phyloP scores from a whole-genome alignment of 495 filamentous ascomycete species.

The Aeminium ludgeri region DNA sequence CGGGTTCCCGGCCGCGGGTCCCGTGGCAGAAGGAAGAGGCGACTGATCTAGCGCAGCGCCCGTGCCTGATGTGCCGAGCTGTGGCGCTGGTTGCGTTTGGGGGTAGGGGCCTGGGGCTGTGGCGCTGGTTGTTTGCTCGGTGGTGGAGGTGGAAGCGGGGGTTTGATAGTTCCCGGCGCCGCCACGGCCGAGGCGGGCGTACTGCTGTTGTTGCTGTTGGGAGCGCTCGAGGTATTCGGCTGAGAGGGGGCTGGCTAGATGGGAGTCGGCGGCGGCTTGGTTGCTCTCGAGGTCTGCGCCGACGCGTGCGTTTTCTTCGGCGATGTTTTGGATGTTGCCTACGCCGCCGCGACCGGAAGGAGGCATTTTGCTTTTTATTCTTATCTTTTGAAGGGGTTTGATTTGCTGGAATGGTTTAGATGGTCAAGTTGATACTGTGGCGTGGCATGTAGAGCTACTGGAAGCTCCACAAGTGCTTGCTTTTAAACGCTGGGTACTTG shows the following conservation, averaged over 20 bases:
- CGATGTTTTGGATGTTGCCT: conserved; percentile 42
- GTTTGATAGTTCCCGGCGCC: conserved; percentile 13
- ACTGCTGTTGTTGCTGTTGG: conserved; percentile 20
- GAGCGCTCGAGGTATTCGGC: conserved; percentile 1
- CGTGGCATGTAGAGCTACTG: too few species aligned
- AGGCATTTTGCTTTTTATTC: conserved; percentile 1
- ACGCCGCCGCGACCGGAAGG: conserved; percentile 40
- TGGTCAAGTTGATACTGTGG: too few species aligned
- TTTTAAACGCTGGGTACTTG: too few species aligned
- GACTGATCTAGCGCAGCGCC: background rate
- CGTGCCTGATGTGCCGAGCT: background rate
- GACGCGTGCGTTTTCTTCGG: conserved; percentile 31
- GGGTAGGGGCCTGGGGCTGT: too few species aligned
- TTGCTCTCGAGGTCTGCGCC: conserved; percentile 20
- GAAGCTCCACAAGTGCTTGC: too few species aligned
- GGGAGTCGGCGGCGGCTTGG: conserved; percentile 20
- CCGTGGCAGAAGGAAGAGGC: conserved; percentile 7
- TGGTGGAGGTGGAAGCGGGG: too few species aligned
- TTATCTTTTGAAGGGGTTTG: too few species aligned
- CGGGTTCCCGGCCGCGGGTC: conserved; percentile 5
- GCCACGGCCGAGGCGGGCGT: conserved; percentile 35
- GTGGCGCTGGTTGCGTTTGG: background rate
- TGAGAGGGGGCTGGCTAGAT: conserved; percentile 6
- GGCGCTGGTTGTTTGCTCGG: too few species aligned
- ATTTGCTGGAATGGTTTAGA: too few species aligned